Evolutionary conservation across 139 green algal species (phyloP).

Genomic region (Ettlia oleoabundans): DNA sequence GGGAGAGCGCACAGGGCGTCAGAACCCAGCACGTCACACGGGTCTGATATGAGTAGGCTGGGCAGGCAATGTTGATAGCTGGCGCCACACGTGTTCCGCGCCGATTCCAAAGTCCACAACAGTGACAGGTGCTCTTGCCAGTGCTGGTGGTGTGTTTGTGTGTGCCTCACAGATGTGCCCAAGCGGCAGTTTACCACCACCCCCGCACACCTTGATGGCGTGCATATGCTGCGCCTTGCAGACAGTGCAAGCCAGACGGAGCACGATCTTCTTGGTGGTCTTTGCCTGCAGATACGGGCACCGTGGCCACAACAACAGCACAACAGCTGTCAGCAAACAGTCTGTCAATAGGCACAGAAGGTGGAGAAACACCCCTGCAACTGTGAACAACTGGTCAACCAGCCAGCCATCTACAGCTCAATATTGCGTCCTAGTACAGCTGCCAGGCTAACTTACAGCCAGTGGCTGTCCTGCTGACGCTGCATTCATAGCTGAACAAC

Average conservation of each 20-base stretch:
- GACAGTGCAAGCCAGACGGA: constrained; percentile 91
- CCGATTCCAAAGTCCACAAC: background rate
- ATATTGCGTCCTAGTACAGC: no score
- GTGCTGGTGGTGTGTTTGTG: no score
- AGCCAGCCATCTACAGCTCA: background rate
- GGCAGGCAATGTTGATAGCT: no score
- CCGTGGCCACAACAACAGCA: background rate
- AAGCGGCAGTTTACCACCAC: no score
- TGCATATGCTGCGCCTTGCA: constrained; percentile 97
- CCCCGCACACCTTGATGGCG: constrained; percentile 91
- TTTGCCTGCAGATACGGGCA: constrained; percentile 92
- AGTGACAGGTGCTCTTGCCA: background rate
- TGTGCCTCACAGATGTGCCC: background rate
- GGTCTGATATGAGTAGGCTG: no score
- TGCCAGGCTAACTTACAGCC: background rate
- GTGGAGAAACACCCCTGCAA: background rate
- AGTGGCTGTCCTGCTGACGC: background rate
- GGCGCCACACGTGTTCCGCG: no score
- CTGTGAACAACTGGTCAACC: background rate
- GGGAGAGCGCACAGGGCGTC: background rate
- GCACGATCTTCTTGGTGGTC: constrained; percentile 99
- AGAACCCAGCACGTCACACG: background rate
- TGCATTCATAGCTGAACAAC: background rate
- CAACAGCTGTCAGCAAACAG: background rate
- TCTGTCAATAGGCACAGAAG: background rate